These are phyloP conservation scores for Hypoxylon sp. DNA, from an alignment of 2,329 filamentous ascomycete genomes.

Conservation along the genomic window DNA sequence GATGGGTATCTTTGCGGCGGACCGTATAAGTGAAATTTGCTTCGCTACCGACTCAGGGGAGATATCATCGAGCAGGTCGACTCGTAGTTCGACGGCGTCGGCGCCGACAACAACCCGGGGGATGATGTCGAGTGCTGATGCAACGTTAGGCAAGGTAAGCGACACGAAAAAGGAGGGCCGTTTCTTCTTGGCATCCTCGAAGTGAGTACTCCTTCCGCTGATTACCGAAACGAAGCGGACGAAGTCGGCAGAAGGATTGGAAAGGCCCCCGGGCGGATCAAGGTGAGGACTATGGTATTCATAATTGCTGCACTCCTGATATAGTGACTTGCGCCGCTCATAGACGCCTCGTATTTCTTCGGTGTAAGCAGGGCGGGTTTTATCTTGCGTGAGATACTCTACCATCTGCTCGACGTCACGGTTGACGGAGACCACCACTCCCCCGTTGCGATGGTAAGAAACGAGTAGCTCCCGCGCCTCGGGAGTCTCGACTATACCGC, in stretches of 20 bases:
- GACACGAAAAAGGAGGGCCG: conserved; percentile 92
- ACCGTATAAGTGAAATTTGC: conserved; percentile 82
- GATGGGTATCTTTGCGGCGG: conserved; percentile 75
- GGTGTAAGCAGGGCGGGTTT: conserved; percentile 89
- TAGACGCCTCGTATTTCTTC: conserved; percentile 94
- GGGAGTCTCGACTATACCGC: conserved; percentile 87
- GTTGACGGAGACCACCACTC: conserved; percentile 86
- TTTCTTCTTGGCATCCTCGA: conserved; percentile 65
- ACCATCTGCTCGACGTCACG: conserved; percentile 88
- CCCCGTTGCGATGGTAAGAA: conserved; percentile 76
- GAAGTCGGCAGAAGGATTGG: conserved; percentile 71
- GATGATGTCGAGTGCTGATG: conserved; percentile 68
- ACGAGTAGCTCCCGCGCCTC: conserved; percentile 79
- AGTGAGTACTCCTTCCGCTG: conserved; percentile 66
- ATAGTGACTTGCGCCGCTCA: conserved; percentile 87
- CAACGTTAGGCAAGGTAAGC: conserved; percentile 80
- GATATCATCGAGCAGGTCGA: conserved; percentile 84
- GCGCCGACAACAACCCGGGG: conserved; percentile 80
- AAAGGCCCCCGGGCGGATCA: conserved; percentile 51
- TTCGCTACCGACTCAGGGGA: conserved; percentile 79
- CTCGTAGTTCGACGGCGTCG: conserved; percentile 93
- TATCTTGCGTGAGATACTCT: conserved; percentile 86
- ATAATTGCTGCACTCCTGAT: conserved; percentile 90
- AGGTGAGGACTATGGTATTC: conserved; percentile 85
- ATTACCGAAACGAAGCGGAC: conserved; percentile 74